Conservation (phyloP, 768 basidiomycete species). For the Suillus ampliporus region DNA sequence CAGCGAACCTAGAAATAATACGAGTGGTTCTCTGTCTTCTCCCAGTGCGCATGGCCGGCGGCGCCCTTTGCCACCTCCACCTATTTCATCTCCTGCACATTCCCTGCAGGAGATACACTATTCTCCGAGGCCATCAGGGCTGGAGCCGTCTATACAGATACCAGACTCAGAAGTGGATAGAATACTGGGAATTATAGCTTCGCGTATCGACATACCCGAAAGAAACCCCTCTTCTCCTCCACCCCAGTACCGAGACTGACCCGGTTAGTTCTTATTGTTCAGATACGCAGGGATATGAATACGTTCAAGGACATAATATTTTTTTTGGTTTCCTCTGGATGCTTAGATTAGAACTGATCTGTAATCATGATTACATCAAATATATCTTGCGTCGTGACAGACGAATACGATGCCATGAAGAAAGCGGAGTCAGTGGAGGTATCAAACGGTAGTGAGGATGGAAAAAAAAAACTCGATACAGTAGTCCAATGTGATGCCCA, state of each 20-base stretch:
- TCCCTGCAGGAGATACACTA: not conserved
- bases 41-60: not conserved
- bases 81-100: not conserved
- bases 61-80: slow-evolving; percentile 6
- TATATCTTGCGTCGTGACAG: slow-evolving; percentile 6
- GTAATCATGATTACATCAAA: slow-evolving; percentile 1
- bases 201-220: slow-evolving; percentile 13
- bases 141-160: not conserved
- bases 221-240: slow-evolving; percentile 1
- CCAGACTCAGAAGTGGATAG: slow-evolving; percentile 15
- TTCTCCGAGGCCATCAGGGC: slow-evolving; percentile 6
- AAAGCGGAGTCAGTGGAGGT: slow-evolving; percentile 7
- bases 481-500: slow-evolving; percentile 28
- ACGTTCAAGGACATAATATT: not conserved
- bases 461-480: slow-evolving; percentile 21
- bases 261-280: not conserved
- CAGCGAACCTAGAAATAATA: not conserved
- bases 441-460: slow-evolving; percentile 13
- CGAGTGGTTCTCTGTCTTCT: slow-evolving; percentile 3
- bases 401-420: slow-evolving; percentile 7
- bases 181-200: slow-evolving; percentile 11
- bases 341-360: not conserved
- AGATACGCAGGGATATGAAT: slow-evolving; percentile 1
- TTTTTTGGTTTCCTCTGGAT: not conserved
- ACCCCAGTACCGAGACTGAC: slow-evolving; percentile 12